Evolutionary conservation across 176 grass and related monocot species (phyloP).

Genomic region (Carex parvula): DNA sequence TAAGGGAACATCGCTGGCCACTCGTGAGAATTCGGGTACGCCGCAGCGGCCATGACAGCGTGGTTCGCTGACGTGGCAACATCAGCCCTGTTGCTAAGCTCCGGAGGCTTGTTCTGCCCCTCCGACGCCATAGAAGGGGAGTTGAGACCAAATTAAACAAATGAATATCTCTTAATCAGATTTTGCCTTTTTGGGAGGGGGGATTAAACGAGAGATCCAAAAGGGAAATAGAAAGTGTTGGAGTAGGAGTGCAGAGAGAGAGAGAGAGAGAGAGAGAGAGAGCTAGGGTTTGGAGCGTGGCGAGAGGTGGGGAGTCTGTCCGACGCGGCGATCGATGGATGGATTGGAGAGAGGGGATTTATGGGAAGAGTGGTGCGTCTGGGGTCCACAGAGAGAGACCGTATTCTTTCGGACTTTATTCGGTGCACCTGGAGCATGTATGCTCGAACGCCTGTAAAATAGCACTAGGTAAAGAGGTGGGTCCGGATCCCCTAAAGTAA

Average conservation of each 20-base stretch:
- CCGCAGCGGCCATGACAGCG: constrained; percentile 44
- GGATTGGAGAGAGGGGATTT: background rate
- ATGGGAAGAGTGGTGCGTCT: background rate
- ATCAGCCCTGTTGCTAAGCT: constrained; percentile 30
- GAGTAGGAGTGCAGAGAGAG: constrained; percentile 33
- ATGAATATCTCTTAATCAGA: no score
- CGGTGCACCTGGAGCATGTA: background rate
- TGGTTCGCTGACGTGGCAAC: background rate
- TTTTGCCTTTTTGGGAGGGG: constrained; percentile 8
- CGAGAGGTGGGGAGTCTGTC: background rate
- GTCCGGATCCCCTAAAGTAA: no score
- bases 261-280: constrained; percentile 14
- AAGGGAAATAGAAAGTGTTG: background rate
- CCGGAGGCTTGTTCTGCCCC: constrained; percentile 62
- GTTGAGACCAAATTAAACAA: background rate
- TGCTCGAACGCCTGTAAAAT: background rate
- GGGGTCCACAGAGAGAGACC: background rate
- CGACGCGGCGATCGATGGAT: constrained; percentile 33
- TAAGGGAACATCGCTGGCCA: constrained; percentile 48
- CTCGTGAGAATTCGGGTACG: constrained; percentile 61
- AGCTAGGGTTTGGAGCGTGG: constrained; percentile 39
- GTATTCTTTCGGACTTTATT: constrained; percentile 1
- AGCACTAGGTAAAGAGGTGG: no score
- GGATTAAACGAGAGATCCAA: background rate
- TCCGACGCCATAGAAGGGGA: constrained; percentile 53